Conservation (phyloP, 257 asterid species). For the Capsicum chinense region DNA sequence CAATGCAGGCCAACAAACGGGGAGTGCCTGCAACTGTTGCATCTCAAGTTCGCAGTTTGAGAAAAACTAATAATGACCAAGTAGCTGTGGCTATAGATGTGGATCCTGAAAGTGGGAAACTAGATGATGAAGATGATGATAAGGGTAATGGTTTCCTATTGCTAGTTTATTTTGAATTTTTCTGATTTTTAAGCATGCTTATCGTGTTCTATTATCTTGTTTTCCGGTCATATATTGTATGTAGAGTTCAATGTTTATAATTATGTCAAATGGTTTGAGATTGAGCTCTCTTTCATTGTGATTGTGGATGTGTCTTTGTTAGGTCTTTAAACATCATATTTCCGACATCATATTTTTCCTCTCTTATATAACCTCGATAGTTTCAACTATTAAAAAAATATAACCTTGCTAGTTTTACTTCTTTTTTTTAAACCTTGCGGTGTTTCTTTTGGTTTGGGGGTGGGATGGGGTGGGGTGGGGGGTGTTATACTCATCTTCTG, state of each 20-base stretch:
- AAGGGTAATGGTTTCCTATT: slow-evolving; percentile 59
- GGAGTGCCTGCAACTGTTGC: slow-evolving; percentile 60
- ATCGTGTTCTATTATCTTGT: neutral
- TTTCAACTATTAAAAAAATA: neutral
- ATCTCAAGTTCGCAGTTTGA: slow-evolving; percentile 91
- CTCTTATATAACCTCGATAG: neutral
- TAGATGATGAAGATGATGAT: slow-evolving; percentile 90
- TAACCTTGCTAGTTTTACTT: neutral
- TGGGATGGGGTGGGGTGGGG: too few relatives aligned
- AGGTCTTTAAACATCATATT: slow-evolving; percentile 3
- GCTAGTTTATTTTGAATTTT: slow-evolving; percentile 17
- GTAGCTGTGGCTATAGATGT: slow-evolving; percentile 88
- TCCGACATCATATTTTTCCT: neutral
- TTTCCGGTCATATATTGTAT: neutral
- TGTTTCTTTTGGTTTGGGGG: neutral
- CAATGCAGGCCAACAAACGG: slow-evolving; percentile 74
- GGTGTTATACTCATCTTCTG: slow-evolving; percentile 11
- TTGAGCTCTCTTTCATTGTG: neutral
- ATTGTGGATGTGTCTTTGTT: slow-evolving; percentile 18
- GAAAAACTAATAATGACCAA: slow-evolving; percentile 84
- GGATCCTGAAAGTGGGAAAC: slow-evolving; percentile 57
- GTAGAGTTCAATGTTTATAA: neutral
- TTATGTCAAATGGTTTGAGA: slow-evolving; percentile 22
- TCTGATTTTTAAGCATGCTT: slow-evolving; percentile 17
- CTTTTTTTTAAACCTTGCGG: neutral